A percentile compares a stretch with the other conserved stretches of the same genome.
Conservation (phyloP, 176 grass and related monocot species). For the Ensete ventricosum region DNA sequence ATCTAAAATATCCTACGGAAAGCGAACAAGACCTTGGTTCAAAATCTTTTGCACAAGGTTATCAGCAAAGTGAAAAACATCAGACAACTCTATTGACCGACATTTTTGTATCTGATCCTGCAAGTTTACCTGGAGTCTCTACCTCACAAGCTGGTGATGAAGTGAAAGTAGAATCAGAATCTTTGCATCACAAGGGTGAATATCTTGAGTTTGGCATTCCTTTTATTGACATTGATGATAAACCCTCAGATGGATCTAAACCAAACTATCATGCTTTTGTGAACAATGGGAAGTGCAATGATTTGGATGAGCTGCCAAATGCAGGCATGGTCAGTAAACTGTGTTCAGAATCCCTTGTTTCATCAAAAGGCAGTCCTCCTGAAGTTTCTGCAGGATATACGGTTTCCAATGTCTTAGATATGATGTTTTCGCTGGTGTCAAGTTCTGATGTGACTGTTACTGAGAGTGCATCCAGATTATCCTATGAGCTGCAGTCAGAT, state of each 20-base stretch:
- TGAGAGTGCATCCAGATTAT: neutral
- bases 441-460: neutral
- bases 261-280: neutral
- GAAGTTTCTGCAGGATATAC: neutral
- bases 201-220: neutral
- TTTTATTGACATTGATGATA: neutral
- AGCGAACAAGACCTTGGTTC: neutral
- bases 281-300: neutral
- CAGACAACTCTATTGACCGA: neutral
- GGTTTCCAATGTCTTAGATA: neutral
- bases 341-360: neutral
- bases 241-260: neutral
- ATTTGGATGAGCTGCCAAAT: neutral
- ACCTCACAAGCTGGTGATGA: neutral
- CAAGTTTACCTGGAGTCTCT: neutral
- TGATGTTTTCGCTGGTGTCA: neutral
- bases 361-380: neutral
- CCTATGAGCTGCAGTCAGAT: neutral
- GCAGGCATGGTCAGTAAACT: neutral
- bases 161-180: neutral
- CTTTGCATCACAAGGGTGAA: constrained; percentile 1
- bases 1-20: neutral
- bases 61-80: neutral
- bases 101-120: neutral
- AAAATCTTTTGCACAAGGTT: constrained; percentile 1